Evolutionary conservation across 1,284 basidiomycete species (phyloP), one percentile per base, ranked within the genome.

Genomic region (Dichomitus squalens): DNA sequence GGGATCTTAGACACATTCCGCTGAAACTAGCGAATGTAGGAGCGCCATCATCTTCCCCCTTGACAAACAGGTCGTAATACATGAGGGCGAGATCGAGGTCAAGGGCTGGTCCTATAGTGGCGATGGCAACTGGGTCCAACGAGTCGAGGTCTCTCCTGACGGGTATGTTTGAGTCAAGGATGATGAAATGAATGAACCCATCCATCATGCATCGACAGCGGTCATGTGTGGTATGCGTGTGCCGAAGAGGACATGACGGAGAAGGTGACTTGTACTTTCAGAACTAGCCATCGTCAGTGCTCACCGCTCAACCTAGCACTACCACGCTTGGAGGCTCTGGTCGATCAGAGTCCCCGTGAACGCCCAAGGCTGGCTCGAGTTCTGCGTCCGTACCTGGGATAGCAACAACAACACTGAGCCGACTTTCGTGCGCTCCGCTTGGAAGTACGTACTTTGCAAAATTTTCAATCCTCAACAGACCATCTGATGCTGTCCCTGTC

Each of bases 341-440:
- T 77, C 74, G 59, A 77, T 80, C 51, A 74, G 78, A 12, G 60
- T 84, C 0, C 82, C 81, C 2, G 78, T 83, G 46, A 79, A 82
- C 44, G 80, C 82, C 2, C 80, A 85, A 63, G 82, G 82, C 6
- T 84, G 81, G 81, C 73, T 83, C 35, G 82, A 83, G 59, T 79
- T 84, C 69, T 81, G 79, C 59, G 81, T 81, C n/a, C 78, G 82
- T 40, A 78, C 79, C 0, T 84, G 83, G 83, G 82, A 84, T 64
- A 81, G 80, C 16, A 80, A 80, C 7, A 81, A 80, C 69, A 84
- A 85, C 64, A 84, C 81, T 4, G 79, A 84, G 63, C 83, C 82
- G 20, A 83, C 82, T 1, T 82, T 76, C 58, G 79, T 84, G 8
- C 77, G 80, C 33, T 83, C 80, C 16, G 77, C 80, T 4, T 82